Evolutionary conservation across 2,329 filamentous ascomycete species (phyloP), one percentile per base, ranked within the genome.

Genomic region (Sclerotinia minor): DNA sequence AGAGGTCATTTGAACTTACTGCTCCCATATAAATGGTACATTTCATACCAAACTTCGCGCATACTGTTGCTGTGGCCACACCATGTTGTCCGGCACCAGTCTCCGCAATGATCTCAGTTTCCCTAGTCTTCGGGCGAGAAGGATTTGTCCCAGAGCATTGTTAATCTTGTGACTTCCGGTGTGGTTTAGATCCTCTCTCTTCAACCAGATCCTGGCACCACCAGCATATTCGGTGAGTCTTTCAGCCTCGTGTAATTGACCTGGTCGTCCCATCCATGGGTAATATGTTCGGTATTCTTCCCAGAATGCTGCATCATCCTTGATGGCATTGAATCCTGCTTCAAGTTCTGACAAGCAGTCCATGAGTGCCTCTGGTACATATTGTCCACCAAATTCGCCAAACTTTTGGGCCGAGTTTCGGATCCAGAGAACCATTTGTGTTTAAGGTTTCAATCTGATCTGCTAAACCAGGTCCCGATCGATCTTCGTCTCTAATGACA

Each of bases 81-180:
- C 95, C 95, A 80, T 99, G 95, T 81, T 99, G 95, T 24, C 95
- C 95, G 65, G 95, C 95, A 73, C 95, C 95, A 21, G 95, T 99
- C 82, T 99, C 95, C 60, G 95, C 95, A 74, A 99, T 99, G 75
- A 99, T 98, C 78, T 93, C 91, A 7, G 89, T 97, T 86, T 99
- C 63, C 95, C 95, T 60, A 99, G 81, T 70, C 92, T 85, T 74
- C 86, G 86, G 1, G 95, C 95, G 50, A 99, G 82, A 19, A 99
- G 85, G 60, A 97, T 88, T 79, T 99, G 95, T 2, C 95, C 95
- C 11, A 99, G 83, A 0, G 95, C 95, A 76, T 99, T 99, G 84
- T 99, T 99, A 84, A 99, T 98, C 86, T 99, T 99, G 85, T 99
- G 95, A 71, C 92, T 96, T 73, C 95, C 95, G 11, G 95, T 98